Evolutionary conservation across 306 rosid species (phyloP), one percentile per base, ranked within the genome.

Genomic region (Heteromeles arbutifolia): DNA sequence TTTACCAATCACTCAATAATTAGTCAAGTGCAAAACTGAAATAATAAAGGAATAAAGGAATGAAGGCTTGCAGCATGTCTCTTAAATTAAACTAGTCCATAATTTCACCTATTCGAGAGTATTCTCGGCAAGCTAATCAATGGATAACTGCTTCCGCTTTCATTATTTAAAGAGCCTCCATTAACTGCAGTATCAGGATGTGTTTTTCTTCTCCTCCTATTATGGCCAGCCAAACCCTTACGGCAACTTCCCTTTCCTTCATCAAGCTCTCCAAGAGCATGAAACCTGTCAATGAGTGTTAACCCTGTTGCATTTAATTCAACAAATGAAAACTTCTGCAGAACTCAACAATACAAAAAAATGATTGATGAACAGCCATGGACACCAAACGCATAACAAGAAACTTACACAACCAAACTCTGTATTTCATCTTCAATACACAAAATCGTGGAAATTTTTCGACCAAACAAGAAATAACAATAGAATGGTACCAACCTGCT

Each of bases 201-300:
- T 5, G 86, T 83, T 81, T 91, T 91, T 77, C 98, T 89, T 81
- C 98, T 91, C 76, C 97, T 84, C 84, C 78, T 89, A 61, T 91
- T 93, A 65, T 93, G 98, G 75, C 96, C 97, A 29, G 96, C 98
- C 74, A 93, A 79, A 68, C 96, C 92, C 87, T 93, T 86, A 54
- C 98, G 92, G 66, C 98, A 93, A 85, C 98, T 93, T 75, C 97
- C 83, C 86, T 89, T 93, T 77, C 97, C 98, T 80, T 93, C 98
- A 78, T 93, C 98, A 78, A 93, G 91, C 80, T 93, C 97, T 85
- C 87, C 85, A 82, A 91, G 96, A 62, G 69, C 87, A 82, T 93
- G 98, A 82, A 89, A 93, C 96, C 98, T 93, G 90, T 69, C 80
- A 86, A 85, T 5, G 78, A 78, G 73, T 41, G 69, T 62, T 15